Evolutionary conservation across 2,329 filamentous ascomycete genomes (phyloP), one percentile per base, ranked within the genome.

Genomic region (Pyricularia grisea): DNA sequence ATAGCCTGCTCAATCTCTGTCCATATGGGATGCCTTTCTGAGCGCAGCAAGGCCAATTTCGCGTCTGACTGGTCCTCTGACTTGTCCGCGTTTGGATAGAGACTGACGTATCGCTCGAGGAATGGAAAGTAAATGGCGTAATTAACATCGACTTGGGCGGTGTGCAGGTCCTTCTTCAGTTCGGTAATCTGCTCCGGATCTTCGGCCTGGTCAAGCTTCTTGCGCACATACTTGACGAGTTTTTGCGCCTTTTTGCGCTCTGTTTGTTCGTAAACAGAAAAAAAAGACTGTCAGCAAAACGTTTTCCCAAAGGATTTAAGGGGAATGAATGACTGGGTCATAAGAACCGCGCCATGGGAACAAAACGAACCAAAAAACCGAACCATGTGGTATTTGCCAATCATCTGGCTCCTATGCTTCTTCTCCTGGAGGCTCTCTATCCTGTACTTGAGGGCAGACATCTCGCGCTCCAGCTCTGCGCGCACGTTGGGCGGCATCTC

Each of bases 351-450:
- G n/a, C 1, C 20, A 1, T 4, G 3, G 17, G 30, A 3, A 20
- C 30, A 31, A 31, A 55, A 31, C 84, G 67, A 82, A 91, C 92
- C 92, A 78, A 94, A 94, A 77, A 95, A 95, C 31, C 92, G 84
- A 67, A 94, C 87, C 86, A 92, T 94, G 77, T 94, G 92, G 74
- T 93, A 95, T 77, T 89, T 91, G 67, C 83, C 83, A 71, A 94
- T 93, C 86, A 94, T 92, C 70, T 87, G 84, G 73, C 84, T 84
- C 72, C 87, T 84, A 75, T 83, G 84, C 79, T 88, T 89, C 74
- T 88, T 87, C 70, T 84, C 83, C 70, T 86, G 81, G 66, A 85
- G 83, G 71, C 86, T 83, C 4, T 79, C 82, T 70, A 94, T 81
- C 74, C 91, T 89, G 72, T 86, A 82, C 77, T 87, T 84, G 74